Conservation (phyloP, 106 monocot genomes). For the Allium sativum region DNA sequence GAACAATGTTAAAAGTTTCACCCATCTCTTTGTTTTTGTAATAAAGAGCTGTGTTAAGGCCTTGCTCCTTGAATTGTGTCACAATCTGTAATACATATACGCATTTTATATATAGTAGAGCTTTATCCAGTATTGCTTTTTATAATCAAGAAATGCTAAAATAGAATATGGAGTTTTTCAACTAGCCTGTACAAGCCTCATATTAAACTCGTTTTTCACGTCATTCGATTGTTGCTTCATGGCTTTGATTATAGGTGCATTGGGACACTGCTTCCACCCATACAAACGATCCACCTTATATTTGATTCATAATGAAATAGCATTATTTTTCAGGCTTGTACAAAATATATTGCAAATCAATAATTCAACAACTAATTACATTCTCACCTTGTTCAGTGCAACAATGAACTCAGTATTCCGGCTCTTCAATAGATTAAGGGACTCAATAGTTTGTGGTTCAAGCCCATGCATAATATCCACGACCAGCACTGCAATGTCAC, state of each 20-base stretch:
- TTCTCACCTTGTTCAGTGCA: conserved; percentile 87
- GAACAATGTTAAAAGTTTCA: conserved; percentile 92
- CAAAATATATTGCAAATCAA: neutral
- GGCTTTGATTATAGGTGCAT: conserved; percentile 73
- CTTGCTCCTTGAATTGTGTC: conserved; percentile 81
- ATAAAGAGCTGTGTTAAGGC: conserved; percentile 87
- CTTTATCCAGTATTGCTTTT: neutral
- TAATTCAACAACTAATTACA: no score
- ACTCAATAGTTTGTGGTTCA: conserved; percentile 93
- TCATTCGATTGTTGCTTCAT: conserved; percentile 75
- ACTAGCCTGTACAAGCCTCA: conserved; percentile 67
- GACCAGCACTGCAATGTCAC: conserved; percentile 94
- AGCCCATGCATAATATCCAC: conserved; percentile 99
- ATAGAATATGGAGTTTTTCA: neutral
- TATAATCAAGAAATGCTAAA: neutral
- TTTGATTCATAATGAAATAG: neutral
- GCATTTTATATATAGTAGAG: no score
- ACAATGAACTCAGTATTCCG: conserved; percentile 88
- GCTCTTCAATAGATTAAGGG: conserved; percentile 77
- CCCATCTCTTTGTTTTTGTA: conserved; percentile 96
- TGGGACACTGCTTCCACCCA: conserved; percentile 75
- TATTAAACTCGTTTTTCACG: conserved; percentile 83
- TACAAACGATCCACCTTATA: conserved; percentile 85
- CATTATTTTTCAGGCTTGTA: neutral
- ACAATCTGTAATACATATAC: conserved; percentile 35